A percentile compares a stretch with the other conserved stretches of the same genome.
These are phyloP conservation scores for Gracilariopsis chorda DNA, from an alignment of 23 red algal species.

Conservation along the genomic window DNA sequence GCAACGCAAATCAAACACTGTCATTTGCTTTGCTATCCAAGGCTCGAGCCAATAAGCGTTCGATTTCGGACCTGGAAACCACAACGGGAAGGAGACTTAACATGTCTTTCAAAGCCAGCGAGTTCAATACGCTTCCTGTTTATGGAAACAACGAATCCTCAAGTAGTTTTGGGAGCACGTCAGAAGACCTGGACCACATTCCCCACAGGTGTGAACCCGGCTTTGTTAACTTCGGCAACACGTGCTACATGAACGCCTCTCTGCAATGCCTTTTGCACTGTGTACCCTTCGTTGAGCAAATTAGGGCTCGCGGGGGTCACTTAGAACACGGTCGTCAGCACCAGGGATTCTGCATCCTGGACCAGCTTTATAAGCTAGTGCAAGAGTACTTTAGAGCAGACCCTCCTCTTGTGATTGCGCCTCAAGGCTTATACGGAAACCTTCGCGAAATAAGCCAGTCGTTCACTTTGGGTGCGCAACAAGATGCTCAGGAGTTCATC, in stretches of 20 bases:
- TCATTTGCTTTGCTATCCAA: no score
- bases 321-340: background rate
- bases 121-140: no score
- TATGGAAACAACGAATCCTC: no score
- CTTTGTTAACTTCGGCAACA: background rate
- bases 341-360: background rate
- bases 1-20: no score
- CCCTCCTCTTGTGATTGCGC: background rate
- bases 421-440: background rate
- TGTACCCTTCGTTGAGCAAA: background rate
- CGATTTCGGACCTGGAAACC: no score
- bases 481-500: constrained; percentile 11
- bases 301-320: background rate
- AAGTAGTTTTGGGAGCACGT: no score
- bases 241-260: background rate
- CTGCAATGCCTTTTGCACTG: background rate
- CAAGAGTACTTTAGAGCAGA: background rate
- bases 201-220: no score
- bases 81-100: no score
- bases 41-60: no score
- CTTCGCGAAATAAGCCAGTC: background rate
- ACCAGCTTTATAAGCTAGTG: background rate
- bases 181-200: no score
- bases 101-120: no score
- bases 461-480: background rate